Conservation (phyloP, 805 yeast genomes). For the Candida endomychidarum region DNA sequence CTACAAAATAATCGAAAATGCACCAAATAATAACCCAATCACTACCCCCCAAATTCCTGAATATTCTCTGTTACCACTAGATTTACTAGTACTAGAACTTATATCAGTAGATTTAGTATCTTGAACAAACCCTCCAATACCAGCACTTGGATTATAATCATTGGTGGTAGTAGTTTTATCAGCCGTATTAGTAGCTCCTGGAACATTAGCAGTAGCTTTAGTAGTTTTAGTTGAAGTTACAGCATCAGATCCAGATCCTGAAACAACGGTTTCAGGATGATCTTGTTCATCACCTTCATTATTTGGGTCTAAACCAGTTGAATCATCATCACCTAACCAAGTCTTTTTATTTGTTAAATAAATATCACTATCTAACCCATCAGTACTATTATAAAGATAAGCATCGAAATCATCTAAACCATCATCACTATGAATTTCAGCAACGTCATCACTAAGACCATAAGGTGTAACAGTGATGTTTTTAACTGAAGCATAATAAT, state of each 20-base stretch:
- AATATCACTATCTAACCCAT: conserved; percentile 39
- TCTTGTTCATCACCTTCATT: conserved; percentile 22
- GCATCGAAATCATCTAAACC: conserved; percentile 54
- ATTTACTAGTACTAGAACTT: conserved; percentile 6
- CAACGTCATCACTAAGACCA: conserved; percentile 63
- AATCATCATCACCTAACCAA: conserved; percentile 56
- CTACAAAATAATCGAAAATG: conserved; percentile 18
- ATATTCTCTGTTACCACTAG: conserved; percentile 9
- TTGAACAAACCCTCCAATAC: conserved; percentile 42
- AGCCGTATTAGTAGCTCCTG: conserved; percentile 18
- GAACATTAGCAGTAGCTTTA: conserved; percentile 15
- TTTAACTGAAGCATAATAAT: conserved; percentile 67
- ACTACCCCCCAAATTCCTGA: conserved; percentile 12
- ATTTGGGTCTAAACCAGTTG: conserved; percentile 65
- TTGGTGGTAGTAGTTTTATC: conserved; percentile 4
- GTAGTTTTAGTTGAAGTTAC: conserved; percentile 20
- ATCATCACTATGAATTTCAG: conserved; percentile 19
- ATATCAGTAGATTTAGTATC: conserved; percentile 18
- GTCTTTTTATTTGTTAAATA: conserved; percentile 64
- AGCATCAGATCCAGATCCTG: conserved; percentile 20
- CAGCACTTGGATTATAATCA: conserved; percentile 19
- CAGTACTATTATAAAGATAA: conserved; percentile 45
- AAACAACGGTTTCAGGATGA: conserved; percentile 13
- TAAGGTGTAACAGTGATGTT: conserved; percentile 65
- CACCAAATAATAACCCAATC: conserved; percentile 20